Conservation (phyloP, 2,329 filamentous ascomycete genomes). For the Sporothrix schenckii region DNA sequence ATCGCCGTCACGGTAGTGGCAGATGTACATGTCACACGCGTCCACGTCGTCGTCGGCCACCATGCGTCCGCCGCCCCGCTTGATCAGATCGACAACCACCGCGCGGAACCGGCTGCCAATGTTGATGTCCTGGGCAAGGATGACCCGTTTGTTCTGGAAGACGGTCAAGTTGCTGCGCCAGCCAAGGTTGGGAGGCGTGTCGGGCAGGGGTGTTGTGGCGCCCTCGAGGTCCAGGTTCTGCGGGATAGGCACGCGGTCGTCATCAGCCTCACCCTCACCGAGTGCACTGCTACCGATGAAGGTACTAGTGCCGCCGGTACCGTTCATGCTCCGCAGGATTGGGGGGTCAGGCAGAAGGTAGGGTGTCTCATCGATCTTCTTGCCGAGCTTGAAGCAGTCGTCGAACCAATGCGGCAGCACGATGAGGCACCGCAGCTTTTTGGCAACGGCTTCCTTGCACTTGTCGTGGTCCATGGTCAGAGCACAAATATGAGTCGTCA, state of each 20-base stretch:
- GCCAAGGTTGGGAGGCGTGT: conserved; percentile 49
- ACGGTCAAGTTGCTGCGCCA: conserved; percentile 63
- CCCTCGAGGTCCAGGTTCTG: conserved; percentile 66
- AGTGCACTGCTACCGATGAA: conserved; percentile 41
- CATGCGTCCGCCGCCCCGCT: conserved; percentile 69
- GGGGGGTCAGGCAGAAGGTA: conserved; percentile 86
- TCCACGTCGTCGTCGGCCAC: conserved; percentile 66
- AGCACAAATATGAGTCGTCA: conserved; percentile 88
- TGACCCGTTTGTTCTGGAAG: conserved; percentile 75
- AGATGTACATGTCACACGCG: conserved; percentile 80
- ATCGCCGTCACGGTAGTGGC: conserved; percentile 79
- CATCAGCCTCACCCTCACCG: conserved; percentile 45
- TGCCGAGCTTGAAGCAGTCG: conserved; percentile 90
- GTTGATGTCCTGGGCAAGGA: conserved; percentile 73
- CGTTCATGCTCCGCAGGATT: conserved; percentile 58
- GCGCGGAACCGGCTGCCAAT: conserved; percentile 67
- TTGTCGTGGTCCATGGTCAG: conserved; percentile 74
- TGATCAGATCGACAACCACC: conserved; percentile 72
- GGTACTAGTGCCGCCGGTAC: conserved; percentile 47
- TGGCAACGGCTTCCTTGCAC: conserved; percentile 64
- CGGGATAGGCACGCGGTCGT: conserved; percentile 47
- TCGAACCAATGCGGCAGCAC: conserved; percentile 98
- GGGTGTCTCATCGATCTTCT: conserved; percentile 83
- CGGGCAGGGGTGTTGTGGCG: conserved; percentile 57
- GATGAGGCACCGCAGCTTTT: conserved; percentile 73